Base-by-base conservation (phyloP, 495 filamentous ascomycete genomes). In the Trichoderma gamsii region DNA sequence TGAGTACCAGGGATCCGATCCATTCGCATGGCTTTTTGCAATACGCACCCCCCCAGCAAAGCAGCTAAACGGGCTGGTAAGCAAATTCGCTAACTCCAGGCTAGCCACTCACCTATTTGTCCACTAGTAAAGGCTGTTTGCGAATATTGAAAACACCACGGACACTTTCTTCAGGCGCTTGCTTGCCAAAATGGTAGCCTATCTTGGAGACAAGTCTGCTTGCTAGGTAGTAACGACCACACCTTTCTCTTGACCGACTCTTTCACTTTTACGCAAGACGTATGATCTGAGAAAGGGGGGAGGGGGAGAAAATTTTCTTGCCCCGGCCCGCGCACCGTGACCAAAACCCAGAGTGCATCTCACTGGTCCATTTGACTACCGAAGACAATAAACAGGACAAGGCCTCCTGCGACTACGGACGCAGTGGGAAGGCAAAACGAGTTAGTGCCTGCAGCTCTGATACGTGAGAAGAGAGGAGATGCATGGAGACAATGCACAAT, bases 351-450 rank as follows among this genome's bases (percentile, higher is more conserved):
- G 9, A 21, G 27, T 11, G 56, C 27, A 61, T 61, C 56, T 32
- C 23, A 61, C 27, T 29, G 56, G 56, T 61, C 56, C 56, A 25
- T 27, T 32, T 61, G 56, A 13, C 9, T 61, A 13, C 15, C 56
- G 56, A 61, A 7, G 27, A 32, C 11, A 25, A 61, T 11, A 32
- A 61, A 13, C 23, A 61, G 27, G 56, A 25, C 56, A 61, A 15
- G 56, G 56, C 56, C 56, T 29, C n/a, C 56, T 61, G 56, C 56
- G 56, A 61, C 25, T 11, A 61, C 56, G 56, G 56, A 61, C 56
- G 23, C 23, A 61, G 56, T 32, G 56, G 56, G 27, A 61, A 61
- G 27, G 23, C 27, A 29, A 29, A 32, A 61, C 8, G 2, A 38
- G 35, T 38, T 38, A 38, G 23, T 32, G 11, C 8, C 23, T 18